A percentile compares a stretch with the other conserved stretches of the same genome.
These are phyloP conservation scores for Phoenix roebelenii DNA, from an alignment of 176 grass and related monocot genomes.

Conservation along the genomic window DNA sequence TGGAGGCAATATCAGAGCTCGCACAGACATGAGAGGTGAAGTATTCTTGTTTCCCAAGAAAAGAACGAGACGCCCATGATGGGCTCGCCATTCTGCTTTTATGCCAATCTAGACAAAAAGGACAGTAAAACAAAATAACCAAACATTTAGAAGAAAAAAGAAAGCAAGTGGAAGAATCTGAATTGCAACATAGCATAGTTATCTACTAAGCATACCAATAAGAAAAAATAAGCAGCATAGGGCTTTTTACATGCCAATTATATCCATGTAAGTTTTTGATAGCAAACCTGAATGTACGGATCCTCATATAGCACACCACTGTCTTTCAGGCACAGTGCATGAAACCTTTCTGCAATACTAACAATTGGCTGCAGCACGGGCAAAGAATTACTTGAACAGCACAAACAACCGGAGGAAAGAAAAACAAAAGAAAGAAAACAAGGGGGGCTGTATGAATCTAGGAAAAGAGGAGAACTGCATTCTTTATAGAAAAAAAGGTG, in stretches of 20 bases:
- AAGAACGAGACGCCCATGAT: conserved; percentile 85
- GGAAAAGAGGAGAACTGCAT: no score
- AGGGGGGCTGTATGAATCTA: no score
- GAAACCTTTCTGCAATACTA: conserved; percentile 74
- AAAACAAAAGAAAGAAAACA: conserved; percentile 6
- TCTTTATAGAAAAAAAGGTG: no score
- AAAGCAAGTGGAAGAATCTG: not conserved
- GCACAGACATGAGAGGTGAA: conserved; percentile 53
- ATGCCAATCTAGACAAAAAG: conserved; percentile 67
- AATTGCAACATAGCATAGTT: not conserved
- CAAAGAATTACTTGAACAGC: conserved; percentile 17
- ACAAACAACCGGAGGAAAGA: conserved; percentile 7
- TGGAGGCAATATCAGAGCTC: conserved; percentile 68
- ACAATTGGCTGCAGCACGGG: conserved; percentile 55
- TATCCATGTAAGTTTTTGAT: no score
- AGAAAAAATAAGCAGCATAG: no score
- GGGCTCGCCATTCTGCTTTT: conserved; percentile 88
- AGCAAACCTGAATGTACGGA: conserved; percentile 78
- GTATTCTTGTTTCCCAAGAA: conserved; percentile 98
- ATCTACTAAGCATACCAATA: no score
- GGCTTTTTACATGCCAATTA: no score
- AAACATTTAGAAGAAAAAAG: not conserved
- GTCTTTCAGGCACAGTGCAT: conserved; percentile 86
- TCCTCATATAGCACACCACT: conserved; percentile 94
- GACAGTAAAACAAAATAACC: conserved; percentile 1